Evolutionary conservation across 768 basidiomycete species (phyloP).

Genomic region (Auricularia sp.): DNA sequence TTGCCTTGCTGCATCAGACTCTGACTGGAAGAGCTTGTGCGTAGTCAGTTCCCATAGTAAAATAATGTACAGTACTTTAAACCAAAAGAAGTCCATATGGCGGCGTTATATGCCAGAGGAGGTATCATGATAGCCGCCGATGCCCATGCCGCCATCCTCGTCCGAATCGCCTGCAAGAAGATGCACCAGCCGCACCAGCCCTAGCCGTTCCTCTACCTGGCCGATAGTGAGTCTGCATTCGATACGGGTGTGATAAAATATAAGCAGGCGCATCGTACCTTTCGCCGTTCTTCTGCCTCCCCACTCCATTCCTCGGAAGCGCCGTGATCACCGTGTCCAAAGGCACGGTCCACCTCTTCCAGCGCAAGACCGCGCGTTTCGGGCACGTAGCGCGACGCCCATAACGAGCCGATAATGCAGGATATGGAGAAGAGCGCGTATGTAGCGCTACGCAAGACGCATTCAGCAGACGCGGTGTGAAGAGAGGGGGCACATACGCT

Average conservation of each 20-base stretch:
- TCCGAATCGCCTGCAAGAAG: neutral
- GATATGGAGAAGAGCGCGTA: slow-evolving; percentile 55
- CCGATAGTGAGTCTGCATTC: no score
- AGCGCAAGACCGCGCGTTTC: slow-evolving; percentile 70
- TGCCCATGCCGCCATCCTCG: neutral
- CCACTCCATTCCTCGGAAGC: neutral
- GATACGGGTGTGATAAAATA: no score
- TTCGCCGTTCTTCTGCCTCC: neutral
- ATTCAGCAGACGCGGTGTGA: slow-evolving; percentile 1
- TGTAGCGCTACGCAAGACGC: neutral
- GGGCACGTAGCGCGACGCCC: slow-evolving; percentile 60
- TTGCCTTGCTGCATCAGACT: no score
- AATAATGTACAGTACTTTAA: no score
- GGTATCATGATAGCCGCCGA: no score
- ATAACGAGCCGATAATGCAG: slow-evolving; percentile 57
- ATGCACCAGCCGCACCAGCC: neutral
- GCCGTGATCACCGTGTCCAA: slow-evolving; percentile 18
- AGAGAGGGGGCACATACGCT: slow-evolving; percentile 28
- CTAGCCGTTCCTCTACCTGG: neutral
- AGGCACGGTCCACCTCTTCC: slow-evolving; percentile 67
- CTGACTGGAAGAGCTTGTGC: no score
- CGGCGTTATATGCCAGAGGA: no score
- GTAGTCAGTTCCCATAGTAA: no score
- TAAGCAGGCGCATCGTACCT: neutral
- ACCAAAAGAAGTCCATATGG: no score